A percentile compares a stretch with the other conserved stretches of the same genome.
phyloP scores from a whole-genome alignment of 345 rosid species.

The Eucalyptus microcorys region DNA sequence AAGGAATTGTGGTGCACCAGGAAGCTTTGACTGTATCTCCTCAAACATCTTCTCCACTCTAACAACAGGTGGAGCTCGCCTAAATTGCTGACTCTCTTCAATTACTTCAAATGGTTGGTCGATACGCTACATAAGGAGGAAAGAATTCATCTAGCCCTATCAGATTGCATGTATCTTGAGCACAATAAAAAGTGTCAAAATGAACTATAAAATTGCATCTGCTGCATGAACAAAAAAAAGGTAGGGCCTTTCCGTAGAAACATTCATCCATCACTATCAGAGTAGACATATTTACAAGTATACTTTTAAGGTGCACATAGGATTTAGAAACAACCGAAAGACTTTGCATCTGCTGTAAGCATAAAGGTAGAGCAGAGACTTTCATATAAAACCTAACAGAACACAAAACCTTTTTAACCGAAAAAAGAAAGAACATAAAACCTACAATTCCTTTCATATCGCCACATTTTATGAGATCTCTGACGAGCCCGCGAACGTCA shows the following conservation, averaged over 20 bases:
- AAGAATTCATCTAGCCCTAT: neutral
- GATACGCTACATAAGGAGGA: slow-evolving; percentile 2
- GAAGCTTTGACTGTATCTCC: slow-evolving; percentile 16
- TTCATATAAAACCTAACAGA: neutral
- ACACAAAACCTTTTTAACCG: neutral
- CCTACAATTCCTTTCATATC: slow-evolving; percentile 84
- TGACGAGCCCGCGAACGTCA: slow-evolving; percentile 34
- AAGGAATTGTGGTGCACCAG: slow-evolving; percentile 33
- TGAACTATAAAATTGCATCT: neutral
- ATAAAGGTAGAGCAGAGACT: neutral
- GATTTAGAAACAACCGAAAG: neutral
- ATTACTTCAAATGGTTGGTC: slow-evolving; percentile 19
- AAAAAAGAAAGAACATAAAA: neutral
- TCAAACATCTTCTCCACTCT: slow-evolving; percentile 47
- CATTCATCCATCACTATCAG: neutral
- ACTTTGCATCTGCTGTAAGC: neutral
- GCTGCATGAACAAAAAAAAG: neutral
- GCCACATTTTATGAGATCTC: slow-evolving; percentile 56
- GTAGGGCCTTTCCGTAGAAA: neutral
- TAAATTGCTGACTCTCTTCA: slow-evolving; percentile 25
- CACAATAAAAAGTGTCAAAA: neutral
- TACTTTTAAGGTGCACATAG: neutral
- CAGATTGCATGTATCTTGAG: neutral
- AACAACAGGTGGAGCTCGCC: slow-evolving; percentile 22
- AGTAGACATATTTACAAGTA: neutral